Base-by-base conservation (phyloP, 2,329 filamentous ascomycete genomes). In the Shiraia sp. region DNA sequence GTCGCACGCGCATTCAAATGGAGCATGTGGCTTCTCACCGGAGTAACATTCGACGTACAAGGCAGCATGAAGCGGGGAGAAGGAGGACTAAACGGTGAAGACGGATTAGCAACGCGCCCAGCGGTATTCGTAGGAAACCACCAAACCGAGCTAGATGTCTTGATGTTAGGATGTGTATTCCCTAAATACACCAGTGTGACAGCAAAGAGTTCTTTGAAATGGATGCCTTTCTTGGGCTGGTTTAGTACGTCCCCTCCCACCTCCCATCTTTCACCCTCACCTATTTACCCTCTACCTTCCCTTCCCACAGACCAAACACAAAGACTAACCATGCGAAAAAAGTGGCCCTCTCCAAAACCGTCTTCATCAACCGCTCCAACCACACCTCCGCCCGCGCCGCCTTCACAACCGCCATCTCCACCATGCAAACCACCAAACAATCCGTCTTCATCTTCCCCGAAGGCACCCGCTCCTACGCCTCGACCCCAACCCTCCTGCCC, bases 281-380 rank as follows among this genome's bases (percentile, higher is more conserved):
- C 26, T 10, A 16, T 28, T 8, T n/a, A 6, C 15, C 27, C 24
- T 25, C 27, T 10, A 29, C 10, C 19, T 15, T 24, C 24, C 27
- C 27, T 10, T 27, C 10, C 19, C 13, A 31, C 12, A 38, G 19
- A 32, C n/a, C 12, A n/a, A 27, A 10, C 5, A 16, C 2, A 19
- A n/a, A 13, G 22, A 15, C 10, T 26, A 29, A 33, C 26, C 14
- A 50, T 39, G 13, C 33, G 4, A 16, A 89, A 85, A n/a, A 45
- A 76, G 73, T 79, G 76, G 71, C 82, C 34, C 78, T 96, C 45
- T 90, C 85, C 53, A 90, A 91, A 51, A 88, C 89, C 54, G 86
- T 99, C 63, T 99, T 97, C 74, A 95, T 99, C 74, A 90, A 99
- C 71, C 88, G 93, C 65, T 82, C 83, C 59, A 96, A 95, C 72